These are phyloP conservation scores for Penicillium janthinellum DNA, from an alignment of 2,329 filamentous ascomycete genomes.

Conservation along the genomic window DNA sequence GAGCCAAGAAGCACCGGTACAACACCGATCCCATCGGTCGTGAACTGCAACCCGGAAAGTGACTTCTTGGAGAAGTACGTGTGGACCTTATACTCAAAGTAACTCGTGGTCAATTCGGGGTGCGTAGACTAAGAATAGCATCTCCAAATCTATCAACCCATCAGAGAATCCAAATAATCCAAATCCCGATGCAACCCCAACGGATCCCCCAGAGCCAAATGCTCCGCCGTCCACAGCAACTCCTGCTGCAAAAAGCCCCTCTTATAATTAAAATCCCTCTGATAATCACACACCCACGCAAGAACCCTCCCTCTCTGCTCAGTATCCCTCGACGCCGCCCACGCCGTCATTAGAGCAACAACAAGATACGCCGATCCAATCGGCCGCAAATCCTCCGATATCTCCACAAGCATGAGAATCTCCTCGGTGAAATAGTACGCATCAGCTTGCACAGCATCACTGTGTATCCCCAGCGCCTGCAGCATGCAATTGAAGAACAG, in stretches of 20 bases:
- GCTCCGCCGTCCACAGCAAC: conserved; percentile 14
- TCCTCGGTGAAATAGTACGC: conserved; percentile 27
- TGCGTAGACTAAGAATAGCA: no score
- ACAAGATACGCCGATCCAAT: conserved; percentile 36
- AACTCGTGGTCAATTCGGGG: no score
- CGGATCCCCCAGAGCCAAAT: conserved; percentile 13
- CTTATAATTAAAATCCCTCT: conserved; percentile 25
- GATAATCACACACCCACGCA: conserved; percentile 27
- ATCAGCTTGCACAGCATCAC: conserved; percentile 20
- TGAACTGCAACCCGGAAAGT: no score
- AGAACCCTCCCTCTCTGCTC: conserved; percentile 19
- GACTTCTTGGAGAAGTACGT: no score
- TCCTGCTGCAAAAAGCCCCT: neutral
- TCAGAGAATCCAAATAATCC: neutral
- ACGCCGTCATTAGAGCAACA: conserved; percentile 31
- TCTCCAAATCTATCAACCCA: neutral
- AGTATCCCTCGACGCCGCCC: conserved; percentile 26
- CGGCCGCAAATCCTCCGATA: conserved; percentile 32
- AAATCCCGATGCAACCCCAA: neutral
- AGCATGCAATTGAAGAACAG: conserved; percentile 39
- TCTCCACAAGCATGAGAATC: conserved; percentile 31
- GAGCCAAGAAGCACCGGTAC: neutral
- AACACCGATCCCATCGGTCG: no score
- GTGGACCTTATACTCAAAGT: no score
- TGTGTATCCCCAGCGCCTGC: conserved; percentile 30